Evolutionary conservation across 129 eudicot species (phyloP), one percentile per base, ranked within the genome.

Genomic region (Centella asiatica): DNA sequence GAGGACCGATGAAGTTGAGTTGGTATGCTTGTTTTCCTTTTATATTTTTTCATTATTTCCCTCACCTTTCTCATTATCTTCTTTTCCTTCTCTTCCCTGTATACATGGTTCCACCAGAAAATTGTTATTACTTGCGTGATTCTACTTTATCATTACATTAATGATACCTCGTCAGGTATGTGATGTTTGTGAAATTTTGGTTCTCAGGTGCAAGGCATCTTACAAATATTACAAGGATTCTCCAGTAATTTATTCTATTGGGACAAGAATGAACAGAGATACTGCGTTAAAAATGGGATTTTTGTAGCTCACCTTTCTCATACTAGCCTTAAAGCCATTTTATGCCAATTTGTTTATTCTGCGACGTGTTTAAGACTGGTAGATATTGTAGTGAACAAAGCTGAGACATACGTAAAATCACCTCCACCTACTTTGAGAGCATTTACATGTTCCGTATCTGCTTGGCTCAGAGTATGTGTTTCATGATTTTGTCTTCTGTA

Each of bases 191-290:
- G 0, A 34, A 32, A 20, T 44, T 75, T 78, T 34, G 60, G 50
- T 20, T 44, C 72, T 66, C 44, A 92, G 98, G 95, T 87, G 10
- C 83, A 75, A 53, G 90, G 88, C 14, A 77, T 92, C 50, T 62
- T 92, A 66, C 90, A 92, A 31, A 76, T 80, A 60, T 73, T 87
- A 48, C 98, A 92, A 77, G 98, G 98, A 50, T 69, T 79, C 47
- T 84, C 96, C 50, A 87, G 88, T 70, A 1, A 74, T 28, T 27
- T 84, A 20, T 87, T 92, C 50, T 61, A 49, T 50, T 92, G 98
- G 95, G 88, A 84, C 66, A 67, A 51, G 2, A 54, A 42, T 20
- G 50, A 70, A n/a, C 76, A 74, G 47, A 27, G 75, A 23, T 92
- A 77, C 74, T 70, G 59, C 52, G 76, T 69, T 36, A 84, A 55